Base-by-base conservation (phyloP, 2,329 filamentous ascomycete species). In the Botrytis squamosa region DNA sequence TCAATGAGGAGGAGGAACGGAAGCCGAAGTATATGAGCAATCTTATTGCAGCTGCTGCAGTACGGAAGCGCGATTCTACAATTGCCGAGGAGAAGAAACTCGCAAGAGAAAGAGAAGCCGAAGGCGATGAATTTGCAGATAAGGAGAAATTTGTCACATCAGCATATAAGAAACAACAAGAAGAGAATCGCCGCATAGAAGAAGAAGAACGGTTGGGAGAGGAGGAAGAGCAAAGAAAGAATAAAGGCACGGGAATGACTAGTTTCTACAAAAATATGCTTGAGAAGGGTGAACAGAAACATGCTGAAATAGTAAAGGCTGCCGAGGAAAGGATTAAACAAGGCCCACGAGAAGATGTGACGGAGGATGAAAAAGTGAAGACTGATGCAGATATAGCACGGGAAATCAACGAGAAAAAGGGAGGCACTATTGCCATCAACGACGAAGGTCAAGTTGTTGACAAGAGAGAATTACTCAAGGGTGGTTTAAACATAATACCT, bases 141-240 rank as follows among this genome's bases (percentile, higher is more conserved):
- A 96, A 95, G 84, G 93, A 96, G 81, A 93, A 91, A 82, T 96
- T 96, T 77, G 93, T 96, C 49, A 96, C 93, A 0, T 91, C 90
- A 74, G 93, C 93, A 52, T 97, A 96, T 81, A 93, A 92, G 84
- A 87, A 88, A 80, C 93, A 95, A 80, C 92, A 95, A 79, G 92
- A 92, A 80, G 93, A 95, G 82, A 90, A 93, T 76, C 85, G 86
- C 77, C 84, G 86, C 72, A 80, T 93, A 14, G 92, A 95, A 79
- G 91, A 90, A 76, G 92, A 93, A 80, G 93, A 96, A 83, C 88
- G 85, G 80, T 83, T 82, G 74, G 85, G 86, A 73, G 91, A 93
- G 78, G 92, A 91, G 78, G 87, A 86, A 55, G 87, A 92, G 79
- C 86, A 88, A 38, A 87, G 86, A 81, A 90, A 90, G 81, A 91